Base-by-base conservation (phyloP, 345 rosid genomes). In the Populus euphratica region DNA sequence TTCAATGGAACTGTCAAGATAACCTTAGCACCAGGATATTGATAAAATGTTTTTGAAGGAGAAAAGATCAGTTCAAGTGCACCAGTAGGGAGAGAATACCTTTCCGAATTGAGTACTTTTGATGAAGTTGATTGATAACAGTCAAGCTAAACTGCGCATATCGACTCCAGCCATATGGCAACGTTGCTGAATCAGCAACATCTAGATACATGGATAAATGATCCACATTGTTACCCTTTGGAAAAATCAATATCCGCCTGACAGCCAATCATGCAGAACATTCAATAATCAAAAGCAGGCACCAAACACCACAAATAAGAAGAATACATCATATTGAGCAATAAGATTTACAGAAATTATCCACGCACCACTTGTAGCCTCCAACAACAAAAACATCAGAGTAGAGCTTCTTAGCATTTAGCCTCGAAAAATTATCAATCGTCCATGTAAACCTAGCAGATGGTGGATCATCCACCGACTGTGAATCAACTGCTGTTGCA, bases 101-200 rank as follows among this genome's bases (percentile, higher is more conserved):
- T 73, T 82, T 79, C 56, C 84, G 79, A 25, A 79, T 77, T 6
- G 88, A 75, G 76, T 65, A 75, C 64, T 80, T 88, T 21, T 38
- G 66, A 59, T 82, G 77, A 12, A 78, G 64, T 78, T 88, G 91
- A 80, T 89, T 81, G 70, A 84, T 67, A 35, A 88, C 73, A 38
- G 86, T 76, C 18, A 84, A 80, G 77, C 81, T 85, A 66, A 88
- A 85, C 68, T 78, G 82, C 18, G 86, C 88, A 61, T 81, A 77
- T 79, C 89, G 84, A 75, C 87, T 81, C 93, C 92, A 89, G 31
- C 87, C 87, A 35, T 76, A 77, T 2, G 87, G 89, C 77, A 86
- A 68, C 59, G 83, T 73, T 31, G 81, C 69, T 8, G 85, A 74
- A 76, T 86, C 89, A 8, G 92, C 85, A 69, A 89, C 89, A 25